phyloP scores from a whole-genome alignment of 345 rosid species.

The Trapa incisa region DNA sequence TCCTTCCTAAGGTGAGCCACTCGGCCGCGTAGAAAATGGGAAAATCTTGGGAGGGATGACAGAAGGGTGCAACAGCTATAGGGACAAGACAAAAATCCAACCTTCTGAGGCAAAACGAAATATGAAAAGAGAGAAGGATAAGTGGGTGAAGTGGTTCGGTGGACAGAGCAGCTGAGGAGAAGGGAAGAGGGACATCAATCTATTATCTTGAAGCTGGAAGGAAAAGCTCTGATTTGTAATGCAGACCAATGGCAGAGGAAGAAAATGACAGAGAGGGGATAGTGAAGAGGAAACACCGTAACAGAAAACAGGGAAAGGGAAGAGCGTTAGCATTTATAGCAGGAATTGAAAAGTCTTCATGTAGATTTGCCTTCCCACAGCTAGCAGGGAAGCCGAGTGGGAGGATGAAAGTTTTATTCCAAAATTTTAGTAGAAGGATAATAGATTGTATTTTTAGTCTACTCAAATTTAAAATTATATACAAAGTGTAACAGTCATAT shows the following conservation, averaged over 20 bases:
- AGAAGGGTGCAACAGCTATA: constrained; percentile 11
- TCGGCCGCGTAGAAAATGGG: constrained; percentile 10
- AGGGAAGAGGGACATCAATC: background rate
- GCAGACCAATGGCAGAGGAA: constrained; percentile 32
- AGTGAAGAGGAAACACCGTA: constrained; percentile 33
- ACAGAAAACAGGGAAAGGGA: constrained; percentile 9
- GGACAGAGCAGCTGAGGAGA: constrained; percentile 3
- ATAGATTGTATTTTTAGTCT: too few species aligned
- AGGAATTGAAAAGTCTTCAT: too few species aligned
- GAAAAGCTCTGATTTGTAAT: constrained; percentile 72
- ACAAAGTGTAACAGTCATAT: too few species aligned
- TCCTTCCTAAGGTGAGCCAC: background rate
- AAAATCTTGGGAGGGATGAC: constrained; percentile 13
- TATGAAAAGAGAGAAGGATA: background rate
- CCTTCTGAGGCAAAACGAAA: constrained; percentile 6
- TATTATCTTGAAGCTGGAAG: constrained; percentile 35
- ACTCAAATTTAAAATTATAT: too few species aligned
- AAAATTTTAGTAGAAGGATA: too few species aligned
- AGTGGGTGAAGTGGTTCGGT: constrained; percentile 44
- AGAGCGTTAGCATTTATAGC: background rate
- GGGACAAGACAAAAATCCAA: constrained; percentile 27
- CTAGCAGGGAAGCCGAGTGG: too few species aligned
- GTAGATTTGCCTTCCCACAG: too few species aligned
- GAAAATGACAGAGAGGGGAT: constrained; percentile 3
- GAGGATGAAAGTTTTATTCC: too few species aligned